Conservation (phyloP, 257 asterid genomes). For the Gardenia jasminoides region DNA sequence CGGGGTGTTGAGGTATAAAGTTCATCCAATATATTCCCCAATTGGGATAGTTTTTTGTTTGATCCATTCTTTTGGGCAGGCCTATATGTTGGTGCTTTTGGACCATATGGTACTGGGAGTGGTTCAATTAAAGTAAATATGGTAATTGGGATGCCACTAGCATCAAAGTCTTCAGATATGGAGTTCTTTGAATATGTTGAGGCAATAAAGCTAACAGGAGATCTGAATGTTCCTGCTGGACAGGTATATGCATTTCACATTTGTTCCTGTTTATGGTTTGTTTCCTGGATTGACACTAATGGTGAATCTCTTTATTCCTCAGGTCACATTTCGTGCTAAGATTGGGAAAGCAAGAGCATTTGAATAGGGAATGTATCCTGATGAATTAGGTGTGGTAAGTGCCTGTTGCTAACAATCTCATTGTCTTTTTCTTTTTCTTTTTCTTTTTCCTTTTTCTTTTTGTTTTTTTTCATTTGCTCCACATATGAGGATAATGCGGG, state of each 20-base stretch:
- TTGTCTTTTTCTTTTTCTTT: too few species aligned
- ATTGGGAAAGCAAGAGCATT: conserved; percentile 68
- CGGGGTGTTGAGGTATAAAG: not conserved
- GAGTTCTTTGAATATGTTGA: conserved; percentile 97
- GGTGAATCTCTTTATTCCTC: conserved; percentile 13
- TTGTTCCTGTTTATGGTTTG: conserved; percentile 10
- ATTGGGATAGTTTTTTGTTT: too few species aligned
- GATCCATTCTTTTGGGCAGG: conserved; percentile 54
- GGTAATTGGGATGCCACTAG: conserved; percentile 75
- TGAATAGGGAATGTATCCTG: conserved; percentile 79
- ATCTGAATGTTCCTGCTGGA: conserved; percentile 95
- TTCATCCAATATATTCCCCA: too few species aligned
- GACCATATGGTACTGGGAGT: conserved; percentile 95
- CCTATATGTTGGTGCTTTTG: conserved; percentile 92
- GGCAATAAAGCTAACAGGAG: conserved; percentile 97
- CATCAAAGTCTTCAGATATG: conserved; percentile 58
- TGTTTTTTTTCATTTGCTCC: not conserved
- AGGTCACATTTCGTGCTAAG: conserved; percentile 95
- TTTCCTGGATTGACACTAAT: conserved; percentile 8
- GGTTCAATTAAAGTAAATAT: conserved; percentile 77
- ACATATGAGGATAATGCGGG: not conserved
- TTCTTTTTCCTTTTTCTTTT: not conserved
- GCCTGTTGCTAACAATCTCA: not conserved
- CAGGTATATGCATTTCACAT: conserved; percentile 44
- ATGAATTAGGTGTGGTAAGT: conserved; percentile 91